These are phyloP conservation scores for Ophiostoma australiae DNA, from an alignment of 2,329 filamentous ascomycete species.

Conservation along the genomic window DNA sequence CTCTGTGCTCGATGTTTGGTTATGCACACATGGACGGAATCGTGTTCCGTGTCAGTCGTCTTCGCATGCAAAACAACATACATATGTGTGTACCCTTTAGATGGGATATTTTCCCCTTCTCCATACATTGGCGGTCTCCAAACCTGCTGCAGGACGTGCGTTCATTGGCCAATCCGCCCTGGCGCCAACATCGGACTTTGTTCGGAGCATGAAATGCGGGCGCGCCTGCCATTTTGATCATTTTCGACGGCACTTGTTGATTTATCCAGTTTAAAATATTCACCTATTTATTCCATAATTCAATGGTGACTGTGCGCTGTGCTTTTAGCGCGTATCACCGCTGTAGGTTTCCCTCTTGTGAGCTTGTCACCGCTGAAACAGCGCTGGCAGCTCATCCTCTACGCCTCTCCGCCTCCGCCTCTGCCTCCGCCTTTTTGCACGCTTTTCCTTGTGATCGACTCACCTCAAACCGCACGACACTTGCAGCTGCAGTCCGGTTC, in stretches of 20 bases:
- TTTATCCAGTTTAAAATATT: neutral
- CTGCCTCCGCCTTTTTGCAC: neutral
- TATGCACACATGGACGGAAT: neutral
- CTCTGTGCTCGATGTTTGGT: neutral
- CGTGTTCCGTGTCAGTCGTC: neutral
- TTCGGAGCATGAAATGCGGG: neutral
- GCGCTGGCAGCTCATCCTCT: neutral
- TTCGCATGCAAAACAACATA: neutral
- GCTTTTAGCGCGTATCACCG: neutral
- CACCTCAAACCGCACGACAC: slow-evolving; percentile 11
- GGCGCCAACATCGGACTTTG: neutral
- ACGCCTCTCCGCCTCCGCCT: neutral
- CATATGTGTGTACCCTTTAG: too few species aligned
- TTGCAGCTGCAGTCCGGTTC: slow-evolving; percentile 22
- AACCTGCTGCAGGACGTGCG: neutral
- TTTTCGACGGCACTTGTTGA: neutral
- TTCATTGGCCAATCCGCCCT: neutral
- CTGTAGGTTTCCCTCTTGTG: neutral
- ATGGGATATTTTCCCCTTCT: neutral
- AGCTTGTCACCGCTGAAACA: neutral
- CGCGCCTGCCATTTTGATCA: neutral
- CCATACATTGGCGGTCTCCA: neutral
- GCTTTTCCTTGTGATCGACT: slow-evolving; percentile 9
- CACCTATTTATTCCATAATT: neutral
- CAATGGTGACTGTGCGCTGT: neutral